Percentiles rank a stretch among this genome's conserved stretches.
phyloP scores from a whole-genome alignment of 2,329 filamentous ascomycete genomes.

The Didymella pomorum region DNA sequence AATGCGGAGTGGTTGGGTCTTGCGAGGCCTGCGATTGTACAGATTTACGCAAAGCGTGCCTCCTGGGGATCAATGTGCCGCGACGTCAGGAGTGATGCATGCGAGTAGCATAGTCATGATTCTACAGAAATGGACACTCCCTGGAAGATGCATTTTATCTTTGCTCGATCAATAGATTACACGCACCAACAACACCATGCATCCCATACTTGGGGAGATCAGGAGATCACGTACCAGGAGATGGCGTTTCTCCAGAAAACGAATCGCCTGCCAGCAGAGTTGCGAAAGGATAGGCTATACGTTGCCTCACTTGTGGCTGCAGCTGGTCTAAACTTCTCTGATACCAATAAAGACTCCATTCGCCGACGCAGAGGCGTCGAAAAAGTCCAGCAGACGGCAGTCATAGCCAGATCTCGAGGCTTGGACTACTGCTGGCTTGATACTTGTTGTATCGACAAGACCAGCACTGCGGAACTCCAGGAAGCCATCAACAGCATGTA shows the following conservation, averaged over 20 bases:
- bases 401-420: neutral
- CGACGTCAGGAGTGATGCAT: neutral
- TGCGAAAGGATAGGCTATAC: neutral
- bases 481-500: conserved; percentile 2
- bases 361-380: neutral
- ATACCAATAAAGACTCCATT: neutral
- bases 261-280: neutral
- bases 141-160: neutral
- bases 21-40: too few species aligned
- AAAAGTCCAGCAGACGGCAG: neutral
- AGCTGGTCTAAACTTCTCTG: conserved; percentile 1
- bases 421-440: conserved; percentile 3
- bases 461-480: neutral
- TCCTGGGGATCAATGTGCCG: neutral
- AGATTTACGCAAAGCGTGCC: neutral
- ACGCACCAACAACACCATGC: neutral
- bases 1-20: too few species aligned
- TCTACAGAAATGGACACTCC: neutral
- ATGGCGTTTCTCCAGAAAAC: neutral
- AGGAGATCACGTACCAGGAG: neutral
- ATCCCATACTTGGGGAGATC: neutral
- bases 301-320: neutral
- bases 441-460: conserved; percentile 4
- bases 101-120: too few species aligned
- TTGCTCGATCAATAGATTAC: neutral